Conservation (phyloP, 768 basidiomycete species). For the Erythrobasidium yunnanense region DNA sequence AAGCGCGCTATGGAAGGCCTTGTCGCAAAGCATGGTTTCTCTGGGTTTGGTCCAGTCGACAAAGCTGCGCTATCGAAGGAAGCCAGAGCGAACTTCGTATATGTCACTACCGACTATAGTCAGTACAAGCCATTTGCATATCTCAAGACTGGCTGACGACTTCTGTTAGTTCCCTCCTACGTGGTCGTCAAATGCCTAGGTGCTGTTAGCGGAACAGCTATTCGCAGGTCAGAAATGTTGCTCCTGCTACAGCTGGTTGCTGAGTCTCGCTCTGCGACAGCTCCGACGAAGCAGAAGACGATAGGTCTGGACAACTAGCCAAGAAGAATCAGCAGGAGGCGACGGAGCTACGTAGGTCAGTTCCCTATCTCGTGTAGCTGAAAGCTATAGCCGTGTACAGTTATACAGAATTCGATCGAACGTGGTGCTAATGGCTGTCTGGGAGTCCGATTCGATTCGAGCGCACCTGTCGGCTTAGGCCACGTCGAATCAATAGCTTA, state of each 20-base stretch:
- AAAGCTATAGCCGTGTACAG: neutral
- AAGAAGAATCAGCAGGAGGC: neutral
- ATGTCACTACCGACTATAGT: neutral
- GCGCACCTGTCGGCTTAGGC: neutral
- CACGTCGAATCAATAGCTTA: constrained; percentile 1
- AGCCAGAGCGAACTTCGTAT: neutral
- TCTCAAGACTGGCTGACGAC: neutral
- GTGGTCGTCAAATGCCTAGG: neutral
- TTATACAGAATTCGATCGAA: neutral
- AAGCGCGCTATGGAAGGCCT: neutral
- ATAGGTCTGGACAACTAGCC: neutral
- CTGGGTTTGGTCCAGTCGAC: neutral
- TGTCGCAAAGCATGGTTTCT: neutral
- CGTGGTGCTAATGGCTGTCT: constrained; percentile 16
- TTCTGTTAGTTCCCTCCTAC: neutral
- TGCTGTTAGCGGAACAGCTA: constrained; percentile 6
- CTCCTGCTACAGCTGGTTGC: neutral
- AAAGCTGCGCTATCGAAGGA: constrained; percentile 3
- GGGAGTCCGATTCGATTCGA: constrained; percentile 16
- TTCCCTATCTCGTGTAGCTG: neutral
- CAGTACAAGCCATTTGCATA: neutral
- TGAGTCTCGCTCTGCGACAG: neutral
- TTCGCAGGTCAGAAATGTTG: neutral
- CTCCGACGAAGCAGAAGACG: neutral
- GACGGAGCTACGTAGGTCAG: neutral